Conservation (phyloP, 345 rosid genomes). For the Eucalyptus lansdowneana region DNA sequence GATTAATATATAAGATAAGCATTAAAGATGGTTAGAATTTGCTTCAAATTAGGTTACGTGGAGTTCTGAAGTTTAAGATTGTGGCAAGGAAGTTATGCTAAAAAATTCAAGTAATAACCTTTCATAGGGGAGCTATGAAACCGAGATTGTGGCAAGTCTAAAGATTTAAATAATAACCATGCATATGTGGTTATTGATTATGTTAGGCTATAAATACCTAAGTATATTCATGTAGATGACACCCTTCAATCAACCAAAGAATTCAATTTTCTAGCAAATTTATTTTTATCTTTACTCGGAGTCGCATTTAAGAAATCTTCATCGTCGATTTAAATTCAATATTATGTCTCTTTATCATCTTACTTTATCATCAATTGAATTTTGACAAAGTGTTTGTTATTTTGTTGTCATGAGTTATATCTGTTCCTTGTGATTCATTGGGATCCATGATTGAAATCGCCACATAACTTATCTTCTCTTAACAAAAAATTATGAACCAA, state of each 20-base stretch:
- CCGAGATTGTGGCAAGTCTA: too few species aligned
- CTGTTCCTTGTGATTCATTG: rapidly evolving
- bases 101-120: rapidly evolving
- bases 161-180: too few species aligned
- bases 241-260: too few species aligned
- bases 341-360: too few species aligned
- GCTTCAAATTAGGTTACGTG: rapidly evolving
- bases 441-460: rapidly evolving
- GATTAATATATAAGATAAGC: background rate
- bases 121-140: background rate
- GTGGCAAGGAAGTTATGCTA: background rate
- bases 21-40: too few species aligned
- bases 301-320: background rate
- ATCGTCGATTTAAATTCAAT: rapidly evolving
- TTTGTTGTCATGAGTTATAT: rapidly evolving
- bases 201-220: background rate
- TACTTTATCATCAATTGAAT: too few species aligned
- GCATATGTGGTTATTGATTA: background rate
- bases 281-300: background rate
- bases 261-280: background rate
- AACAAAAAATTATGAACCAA: too few species aligned
- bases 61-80: background rate
- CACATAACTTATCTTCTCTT: rapidly evolving
- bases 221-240: background rate
- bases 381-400: background rate